Conservation (phyloP, 108 stramenopile species). For the Aurantiochytrium sp. region DNA sequence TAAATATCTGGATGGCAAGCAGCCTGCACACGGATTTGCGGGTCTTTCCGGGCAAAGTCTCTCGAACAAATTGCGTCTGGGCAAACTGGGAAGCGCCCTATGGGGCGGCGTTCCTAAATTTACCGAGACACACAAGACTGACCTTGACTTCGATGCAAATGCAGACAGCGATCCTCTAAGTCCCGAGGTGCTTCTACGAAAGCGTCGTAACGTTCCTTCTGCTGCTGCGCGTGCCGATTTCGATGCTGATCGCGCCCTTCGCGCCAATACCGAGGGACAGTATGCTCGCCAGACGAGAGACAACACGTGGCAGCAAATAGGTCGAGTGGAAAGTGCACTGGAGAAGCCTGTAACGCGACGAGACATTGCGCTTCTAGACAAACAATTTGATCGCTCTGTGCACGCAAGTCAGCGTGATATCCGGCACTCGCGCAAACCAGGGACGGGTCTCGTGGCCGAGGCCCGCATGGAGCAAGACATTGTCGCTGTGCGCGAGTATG, state of each 20-base stretch:
- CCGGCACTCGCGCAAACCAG: neutral
- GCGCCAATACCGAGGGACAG: neutral
- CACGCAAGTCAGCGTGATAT: constrained; percentile 7
- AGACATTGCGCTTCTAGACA: neutral
- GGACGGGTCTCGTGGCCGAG: neutral
- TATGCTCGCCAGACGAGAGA: neutral
- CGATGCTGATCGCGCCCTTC: neutral
- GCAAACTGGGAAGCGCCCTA: neutral
- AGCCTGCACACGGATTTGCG: neutral
- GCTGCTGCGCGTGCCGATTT: neutral
- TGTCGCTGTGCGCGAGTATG: neutral
- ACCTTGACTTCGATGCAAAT: neutral
- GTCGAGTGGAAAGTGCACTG: neutral
- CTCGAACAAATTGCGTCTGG: neutral
- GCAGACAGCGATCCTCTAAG: neutral
- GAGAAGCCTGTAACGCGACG: neutral
- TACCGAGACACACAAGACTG: no score
- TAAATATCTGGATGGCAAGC: neutral
- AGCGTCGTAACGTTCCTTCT: neutral
- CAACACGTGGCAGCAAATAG: constrained; percentile 12
- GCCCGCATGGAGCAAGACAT: constrained; percentile 7
- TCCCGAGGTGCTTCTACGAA: neutral
- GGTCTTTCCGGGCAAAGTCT: neutral
- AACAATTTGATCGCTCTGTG: neutral
- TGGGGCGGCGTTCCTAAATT: neutral